Conservation (phyloP, 129 eudicot genomes). For the Oenanthe sinensis region DNA sequence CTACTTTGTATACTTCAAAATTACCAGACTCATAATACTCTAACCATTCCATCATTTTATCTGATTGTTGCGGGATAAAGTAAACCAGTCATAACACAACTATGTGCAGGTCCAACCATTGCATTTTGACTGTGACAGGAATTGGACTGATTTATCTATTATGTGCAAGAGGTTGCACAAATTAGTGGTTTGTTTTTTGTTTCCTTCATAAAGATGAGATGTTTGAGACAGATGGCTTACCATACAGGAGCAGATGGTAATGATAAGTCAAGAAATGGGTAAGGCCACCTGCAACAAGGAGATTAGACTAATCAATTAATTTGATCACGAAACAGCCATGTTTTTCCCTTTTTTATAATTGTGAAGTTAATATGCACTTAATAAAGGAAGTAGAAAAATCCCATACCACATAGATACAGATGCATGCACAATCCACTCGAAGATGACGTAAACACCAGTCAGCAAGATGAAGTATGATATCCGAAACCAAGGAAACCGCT, state of each 20-base stretch:
- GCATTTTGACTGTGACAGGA: not conserved
- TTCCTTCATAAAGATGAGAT: not conserved
- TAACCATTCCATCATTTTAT: not conserved
- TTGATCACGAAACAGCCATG: not conserved
- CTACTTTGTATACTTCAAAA: not conserved
- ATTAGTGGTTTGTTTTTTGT: not conserved
- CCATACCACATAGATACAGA: constrained; percentile 44
- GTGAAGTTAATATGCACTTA: not conserved
- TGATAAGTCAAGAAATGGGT: constrained; percentile 74
- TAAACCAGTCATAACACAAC: not conserved
- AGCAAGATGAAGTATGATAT: constrained; percentile 56
- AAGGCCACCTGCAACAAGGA: constrained; percentile 78
- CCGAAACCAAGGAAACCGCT: constrained; percentile 75
- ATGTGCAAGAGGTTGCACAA: too few relatives aligned
- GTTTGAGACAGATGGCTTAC: constrained; percentile 26
- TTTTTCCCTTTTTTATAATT: not conserved
- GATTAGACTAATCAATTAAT: not conserved
- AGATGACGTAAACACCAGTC: constrained; percentile 61
- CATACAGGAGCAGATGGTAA: constrained; percentile 51
- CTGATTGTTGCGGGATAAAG: not conserved
- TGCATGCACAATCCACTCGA: constrained; percentile 78
- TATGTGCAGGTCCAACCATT: not conserved
- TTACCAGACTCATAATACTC: not conserved
- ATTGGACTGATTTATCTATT: not conserved
- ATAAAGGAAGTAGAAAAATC: not conserved